A percentile compares a stretch with the other conserved stretches of the same genome.
phyloP scores from a whole-genome alignment of 164 flowering plant genomes.

The Annona squamosa region DNA sequence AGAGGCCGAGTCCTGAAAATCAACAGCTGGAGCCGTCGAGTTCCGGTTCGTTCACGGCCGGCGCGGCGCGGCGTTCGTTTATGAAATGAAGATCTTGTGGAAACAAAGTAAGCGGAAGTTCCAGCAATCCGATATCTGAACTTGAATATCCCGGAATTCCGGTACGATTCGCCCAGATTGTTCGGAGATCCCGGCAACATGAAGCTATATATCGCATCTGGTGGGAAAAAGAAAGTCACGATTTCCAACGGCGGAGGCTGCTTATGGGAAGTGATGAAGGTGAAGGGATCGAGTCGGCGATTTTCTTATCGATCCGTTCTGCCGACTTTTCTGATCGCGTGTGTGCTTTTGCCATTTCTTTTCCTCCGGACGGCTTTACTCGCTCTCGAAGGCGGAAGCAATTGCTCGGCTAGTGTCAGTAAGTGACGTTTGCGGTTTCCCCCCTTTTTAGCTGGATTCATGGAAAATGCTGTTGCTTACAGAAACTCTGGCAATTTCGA shows the following conservation, averaged over 20 bases:
- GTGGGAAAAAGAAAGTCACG: slow-evolving; percentile 14
- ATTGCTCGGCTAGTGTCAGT: slow-evolving; percentile 43
- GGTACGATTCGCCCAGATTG: background rate
- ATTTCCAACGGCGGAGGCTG: slow-evolving; percentile 10
- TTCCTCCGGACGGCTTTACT: slow-evolving; percentile 49
- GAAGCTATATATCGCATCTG: slow-evolving; percentile 46
- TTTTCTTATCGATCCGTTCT: slow-evolving; percentile 30
- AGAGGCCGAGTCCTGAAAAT: no score
- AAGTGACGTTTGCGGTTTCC: slow-evolving; percentile 6
- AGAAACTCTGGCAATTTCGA: background rate
- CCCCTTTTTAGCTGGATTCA: background rate
- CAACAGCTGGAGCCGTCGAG: background rate
- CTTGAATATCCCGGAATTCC: background rate
- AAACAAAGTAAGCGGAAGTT: slow-evolving; percentile 18
- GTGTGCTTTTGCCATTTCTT: slow-evolving; percentile 45
- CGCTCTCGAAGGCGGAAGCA: slow-evolving; percentile 44
- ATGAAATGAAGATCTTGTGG: slow-evolving; percentile 14
- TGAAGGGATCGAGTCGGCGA: slow-evolving; percentile 31
- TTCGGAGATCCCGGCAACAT: slow-evolving; percentile 15
- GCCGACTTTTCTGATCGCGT: slow-evolving; percentile 34
- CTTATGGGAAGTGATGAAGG: slow-evolving; percentile 12
- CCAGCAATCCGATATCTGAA: background rate
- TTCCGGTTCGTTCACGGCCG: background rate
- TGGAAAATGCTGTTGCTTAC: background rate
- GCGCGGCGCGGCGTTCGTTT: no score